These are phyloP conservation scores for Lentinus brumalis DNA, from an alignment of 768 basidiomycete species.

Conservation along the genomic window DNA sequence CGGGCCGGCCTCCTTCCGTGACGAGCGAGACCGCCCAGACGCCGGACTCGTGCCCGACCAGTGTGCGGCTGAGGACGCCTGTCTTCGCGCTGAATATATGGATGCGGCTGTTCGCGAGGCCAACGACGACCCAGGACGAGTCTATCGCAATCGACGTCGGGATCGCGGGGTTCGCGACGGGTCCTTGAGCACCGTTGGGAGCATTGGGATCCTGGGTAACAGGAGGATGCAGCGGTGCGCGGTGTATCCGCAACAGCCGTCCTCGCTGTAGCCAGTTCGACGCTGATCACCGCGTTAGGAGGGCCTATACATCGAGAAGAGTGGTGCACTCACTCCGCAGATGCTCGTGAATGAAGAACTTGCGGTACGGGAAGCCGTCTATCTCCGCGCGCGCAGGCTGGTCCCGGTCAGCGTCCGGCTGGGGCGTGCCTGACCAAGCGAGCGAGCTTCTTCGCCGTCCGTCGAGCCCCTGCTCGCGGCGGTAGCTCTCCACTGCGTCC, in stretches of 20 bases:
- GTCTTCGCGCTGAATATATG: slow-evolving; percentile 82
- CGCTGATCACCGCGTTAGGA: slow-evolving; percentile 45
- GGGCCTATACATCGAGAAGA: background rate
- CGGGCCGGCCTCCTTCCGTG: slow-evolving; percentile 53
- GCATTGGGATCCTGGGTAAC: slow-evolving; percentile 6
- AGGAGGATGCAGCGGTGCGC: slow-evolving; percentile 36
- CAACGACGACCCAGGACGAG: slow-evolving; percentile 81
- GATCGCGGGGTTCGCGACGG: slow-evolving; percentile 52
- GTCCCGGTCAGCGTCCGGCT: no score
- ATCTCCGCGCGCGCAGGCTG: slow-evolving; percentile 1
- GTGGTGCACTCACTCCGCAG: slow-evolving; percentile 55
- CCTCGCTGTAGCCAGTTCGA: slow-evolving; percentile 83
- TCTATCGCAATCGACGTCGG: slow-evolving; percentile 90
- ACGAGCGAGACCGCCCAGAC: slow-evolving; percentile 92
- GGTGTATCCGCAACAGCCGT: slow-evolving; percentile 65
- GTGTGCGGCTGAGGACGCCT: slow-evolving; percentile 73
- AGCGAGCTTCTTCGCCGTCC: slow-evolving; percentile 26
- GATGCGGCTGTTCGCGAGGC: slow-evolving; percentile 82
- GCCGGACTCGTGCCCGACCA: slow-evolving; percentile 85
- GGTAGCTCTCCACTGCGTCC: slow-evolving; percentile 32
- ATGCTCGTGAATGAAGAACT: slow-evolving; percentile 74
- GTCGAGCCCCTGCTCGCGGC: slow-evolving; percentile 5
- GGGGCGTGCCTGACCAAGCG: background rate
- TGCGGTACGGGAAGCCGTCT: slow-evolving; percentile 56
- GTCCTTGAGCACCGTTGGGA: slow-evolving; percentile 19